Base-by-base conservation (phyloP, 768 basidiomycete species). In the Cystofilobasidium bisporidii region DNA sequence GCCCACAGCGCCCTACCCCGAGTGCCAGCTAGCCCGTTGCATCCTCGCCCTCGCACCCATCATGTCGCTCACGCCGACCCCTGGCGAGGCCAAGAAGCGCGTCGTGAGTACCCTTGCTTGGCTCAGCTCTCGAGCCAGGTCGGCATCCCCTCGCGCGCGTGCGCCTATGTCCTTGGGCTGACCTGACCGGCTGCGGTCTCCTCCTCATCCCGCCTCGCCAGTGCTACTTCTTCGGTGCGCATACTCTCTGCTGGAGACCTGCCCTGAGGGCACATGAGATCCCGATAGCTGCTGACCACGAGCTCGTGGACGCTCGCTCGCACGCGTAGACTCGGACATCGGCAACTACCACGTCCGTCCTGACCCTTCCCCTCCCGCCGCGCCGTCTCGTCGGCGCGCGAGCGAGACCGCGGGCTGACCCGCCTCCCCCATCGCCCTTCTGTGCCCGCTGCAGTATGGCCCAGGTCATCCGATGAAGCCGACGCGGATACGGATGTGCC, bases 401-500 rank as follows among this genome's bases (percentile, higher is more conserved):
- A 24, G 38, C 41, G 3, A 26, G 30, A n/a, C n/a, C n/a, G 20
- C 28, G 3, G 50, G 4, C 8, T 36, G 43, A 30, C 47, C 40
- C 3, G 15, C 30, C 36, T 38, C 22, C 28, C n/a, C 45, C 3
- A 33, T 53, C 33, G 10, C 50, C 43, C 28, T 0, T 2, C 17
- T 28, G 18, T 30, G 15, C 1, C 47, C n/a, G 18, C 3, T 26
- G 24, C 33, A 69, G 68, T 69, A 69, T 69, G 68, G 68, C 9
- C 48, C 87, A 66, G 93, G 91, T 9, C 92, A 97, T 77, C 91
- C 92, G 86, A 73, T 73, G 73, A 73, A 73, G 75, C 94, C 94
- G 9, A 97, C 94, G 26, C 84, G 96, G 41, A 96, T 98, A 81
- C 86, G 94, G 72, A 99, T 99, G 96, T 97, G 93, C 76, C 96